These are phyloP conservation scores for Spathaspora hagerdaliae DNA, from an alignment of 805 yeast species.

Conservation along the genomic window DNA sequence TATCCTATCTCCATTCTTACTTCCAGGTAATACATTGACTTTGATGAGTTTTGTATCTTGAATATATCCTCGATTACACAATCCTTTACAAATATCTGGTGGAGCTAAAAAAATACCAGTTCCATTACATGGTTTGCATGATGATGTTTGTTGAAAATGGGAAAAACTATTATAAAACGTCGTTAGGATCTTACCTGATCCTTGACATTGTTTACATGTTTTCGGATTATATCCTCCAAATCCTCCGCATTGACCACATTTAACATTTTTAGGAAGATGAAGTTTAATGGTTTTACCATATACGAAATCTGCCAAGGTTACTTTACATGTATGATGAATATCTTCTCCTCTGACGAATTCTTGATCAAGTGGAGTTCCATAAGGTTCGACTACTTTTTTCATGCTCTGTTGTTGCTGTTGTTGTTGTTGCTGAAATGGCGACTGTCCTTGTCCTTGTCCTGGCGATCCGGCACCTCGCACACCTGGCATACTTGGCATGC, in stretches of 20 bases:
- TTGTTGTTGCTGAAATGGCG: background rate
- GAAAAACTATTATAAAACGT: slow-evolving; percentile 39
- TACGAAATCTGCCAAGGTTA: slow-evolving; percentile 54
- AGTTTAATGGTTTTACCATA: slow-evolving; percentile 54
- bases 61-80: slow-evolving; percentile 39
- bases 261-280: slow-evolving; percentile 46
- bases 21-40: slow-evolving; percentile 55
- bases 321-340: slow-evolving; percentile 52
- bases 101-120: slow-evolving; percentile 23
- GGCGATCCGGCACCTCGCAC: slow-evolving; percentile 7
- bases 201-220: slow-evolving; percentile 34
- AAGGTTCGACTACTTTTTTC: slow-evolving; percentile 20
- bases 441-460: background rate
- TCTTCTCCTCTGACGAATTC: slow-evolving; percentile 42
- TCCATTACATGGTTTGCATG: slow-evolving; percentile 33
- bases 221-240: slow-evolving; percentile 42
- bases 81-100: slow-evolving; percentile 19
- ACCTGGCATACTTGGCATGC: slow-evolving; percentile 16
- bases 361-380: slow-evolving; percentile 7
- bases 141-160: slow-evolving; percentile 30
- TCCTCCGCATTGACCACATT: slow-evolving; percentile 51
- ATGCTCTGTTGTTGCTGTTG: slow-evolving; percentile 5
- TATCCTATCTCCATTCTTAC: slow-evolving; percentile 47
- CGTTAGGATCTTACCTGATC: slow-evolving; percentile 48
- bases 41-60: slow-evolving; percentile 48